Base-by-base conservation (phyloP, 768 basidiomycete species). In the Mycena galericulata region DNA sequence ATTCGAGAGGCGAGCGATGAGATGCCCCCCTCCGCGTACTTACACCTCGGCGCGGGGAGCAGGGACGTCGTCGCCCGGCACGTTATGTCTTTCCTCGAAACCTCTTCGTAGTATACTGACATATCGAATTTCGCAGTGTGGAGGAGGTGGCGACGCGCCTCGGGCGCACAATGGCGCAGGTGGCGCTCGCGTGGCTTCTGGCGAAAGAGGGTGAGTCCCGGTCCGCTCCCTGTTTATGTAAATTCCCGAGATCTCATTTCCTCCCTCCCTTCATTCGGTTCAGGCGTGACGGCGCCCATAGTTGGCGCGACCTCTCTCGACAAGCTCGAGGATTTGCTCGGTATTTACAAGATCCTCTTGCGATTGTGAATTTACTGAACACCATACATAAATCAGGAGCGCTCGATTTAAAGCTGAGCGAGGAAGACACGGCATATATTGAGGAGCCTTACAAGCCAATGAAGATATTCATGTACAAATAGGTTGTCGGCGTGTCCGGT, bases 101-200 rank as follows among this genome's bases (percentile, higher is more conserved):
- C 26, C n/a, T n/a, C n/a, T n/a, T n/a, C n/a, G n/a, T n/a, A n/a
- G n/a, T n/a, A n/a, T n/a, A n/a, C n/a, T n/a, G n/a, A n/a, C n/a
- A n/a, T n/a, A n/a, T n/a, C n/a, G n/a, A n/a, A n/a, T n/a, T n/a
- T n/a, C n/a, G n/a, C n/a, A 47, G 54, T 22, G 56, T 58, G 11
- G 57, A 46, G 20, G 43, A 59, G n/a, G n/a, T 59, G 20, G 57
- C 57, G 27, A 45, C 10, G 8, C 45, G 34, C 17, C 45, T 32
- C 45, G 34, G 34, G 12, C 27, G 29, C 4, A 59, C 43, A 6
- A 59, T 59, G 57, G 57, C 57, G 2, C 43, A 59, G 27, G 34
- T 59, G 15, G 45, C 57, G 8, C 57, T 59, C n/a, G 57, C 57
- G n/a, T 59, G 57, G 57, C 43, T 59, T 30, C 45, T 59, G 57